phyloP scores from a whole-genome alignment of 78 protist species.

The Dictyostelium intermedium region DNA sequence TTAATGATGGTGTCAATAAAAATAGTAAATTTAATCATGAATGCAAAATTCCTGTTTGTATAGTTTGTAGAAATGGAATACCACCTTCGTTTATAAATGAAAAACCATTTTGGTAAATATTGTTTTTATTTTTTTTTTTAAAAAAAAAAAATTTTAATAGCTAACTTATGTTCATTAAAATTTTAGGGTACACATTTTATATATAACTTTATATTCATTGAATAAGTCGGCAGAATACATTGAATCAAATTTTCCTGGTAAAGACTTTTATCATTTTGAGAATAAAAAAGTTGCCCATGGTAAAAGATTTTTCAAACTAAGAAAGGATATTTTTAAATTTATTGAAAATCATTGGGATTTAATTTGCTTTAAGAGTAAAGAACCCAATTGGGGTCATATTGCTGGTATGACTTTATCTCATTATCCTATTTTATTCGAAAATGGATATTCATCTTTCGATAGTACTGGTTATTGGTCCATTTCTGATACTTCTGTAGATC shows the following conservation, averaged over 20 bases:
- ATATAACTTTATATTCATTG: neutral
- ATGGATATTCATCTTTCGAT: neutral
- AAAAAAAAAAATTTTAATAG: too few relatives aligned
- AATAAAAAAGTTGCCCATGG: neutral
- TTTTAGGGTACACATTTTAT: neutral
- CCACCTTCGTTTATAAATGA: slow-evolving; percentile 6
- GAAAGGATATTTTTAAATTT: neutral
- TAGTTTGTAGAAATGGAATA: neutral
- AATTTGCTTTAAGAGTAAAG: neutral
- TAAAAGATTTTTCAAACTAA: neutral
- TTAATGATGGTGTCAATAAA: neutral
- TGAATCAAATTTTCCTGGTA: neutral
- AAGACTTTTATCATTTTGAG: neutral
- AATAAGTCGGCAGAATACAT: neutral
- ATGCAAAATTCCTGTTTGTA: slow-evolving; percentile 2
- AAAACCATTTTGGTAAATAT: neutral
- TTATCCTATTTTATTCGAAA: neutral
- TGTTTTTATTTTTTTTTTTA: too few relatives aligned
- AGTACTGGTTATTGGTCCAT: neutral
- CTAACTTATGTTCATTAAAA: too few relatives aligned
- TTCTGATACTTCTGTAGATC: neutral
- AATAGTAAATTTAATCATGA: neutral
- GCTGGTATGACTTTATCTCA: neutral
- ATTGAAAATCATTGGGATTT: neutral
- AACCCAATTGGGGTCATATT: neutral